Percentiles rank a stretch among this genome's conserved stretches.
phyloP scores from a whole-genome alignment of 805 yeast species.

The Monosporozyma solicola region DNA sequence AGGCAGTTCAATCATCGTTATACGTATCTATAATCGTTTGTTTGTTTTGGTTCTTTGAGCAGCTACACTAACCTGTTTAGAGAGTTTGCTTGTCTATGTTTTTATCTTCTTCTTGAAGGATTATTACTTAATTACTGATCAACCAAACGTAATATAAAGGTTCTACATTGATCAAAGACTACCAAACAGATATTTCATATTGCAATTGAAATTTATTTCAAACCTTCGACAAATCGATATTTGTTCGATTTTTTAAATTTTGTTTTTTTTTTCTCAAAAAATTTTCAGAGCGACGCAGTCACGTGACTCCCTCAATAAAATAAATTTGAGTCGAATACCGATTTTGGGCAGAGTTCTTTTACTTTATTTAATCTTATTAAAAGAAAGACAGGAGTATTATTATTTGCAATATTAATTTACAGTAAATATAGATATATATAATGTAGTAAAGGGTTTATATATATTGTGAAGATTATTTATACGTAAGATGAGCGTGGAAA shows the following conservation, averaged over 20 bases:
- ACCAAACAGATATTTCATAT: not conserved
- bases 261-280: not conserved
- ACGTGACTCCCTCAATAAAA: not conserved
- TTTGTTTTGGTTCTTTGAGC: not conserved
- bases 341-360: not conserved
- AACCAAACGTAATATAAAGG: not conserved
- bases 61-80: not conserved
- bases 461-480: not conserved
- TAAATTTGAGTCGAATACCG: not conserved
- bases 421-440: not conserved
- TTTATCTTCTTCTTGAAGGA: not conserved
- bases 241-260: not conserved
- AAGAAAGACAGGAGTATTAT: not conserved
- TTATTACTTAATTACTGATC: not conserved
- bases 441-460: not conserved
- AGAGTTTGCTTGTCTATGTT: not conserved
- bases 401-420: not conserved
- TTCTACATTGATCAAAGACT: not conserved
- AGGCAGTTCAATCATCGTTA: slow-evolving; percentile 41
- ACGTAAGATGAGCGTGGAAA: not conserved
- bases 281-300: not conserved
- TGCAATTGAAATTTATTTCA: not conserved
- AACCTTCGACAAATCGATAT: not conserved
- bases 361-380: too few species aligned
- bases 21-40: not conserved